Conservation (phyloP, 2,329 filamentous ascomycete species). For the Fusarium sp. region DNA sequence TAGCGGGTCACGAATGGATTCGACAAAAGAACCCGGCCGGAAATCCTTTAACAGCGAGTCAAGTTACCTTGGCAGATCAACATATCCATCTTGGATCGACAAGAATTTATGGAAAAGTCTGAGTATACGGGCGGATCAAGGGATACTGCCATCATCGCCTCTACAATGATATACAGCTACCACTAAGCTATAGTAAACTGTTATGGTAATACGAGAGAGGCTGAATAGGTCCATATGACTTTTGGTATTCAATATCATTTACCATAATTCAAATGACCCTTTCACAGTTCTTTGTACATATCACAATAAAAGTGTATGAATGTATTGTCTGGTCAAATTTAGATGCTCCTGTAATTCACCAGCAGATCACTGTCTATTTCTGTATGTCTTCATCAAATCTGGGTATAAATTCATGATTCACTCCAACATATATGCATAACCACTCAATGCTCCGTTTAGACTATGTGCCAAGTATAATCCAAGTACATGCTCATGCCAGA, state of each 20-base stretch:
- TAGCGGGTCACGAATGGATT: neutral
- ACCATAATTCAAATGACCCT: no score
- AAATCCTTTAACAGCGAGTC: constrained; percentile 8
- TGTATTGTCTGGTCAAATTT: neutral
- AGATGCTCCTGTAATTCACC: neutral
- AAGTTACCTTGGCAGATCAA: constrained; percentile 4
- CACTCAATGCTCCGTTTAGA: constrained; percentile 22
- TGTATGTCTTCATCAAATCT: constrained; percentile 17
- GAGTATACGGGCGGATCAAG: neutral
- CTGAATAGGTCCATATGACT: no score
- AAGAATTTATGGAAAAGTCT: neutral
- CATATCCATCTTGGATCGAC: neutral
- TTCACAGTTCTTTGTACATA: no score
- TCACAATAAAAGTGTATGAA: no score
- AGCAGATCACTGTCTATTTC: neutral
- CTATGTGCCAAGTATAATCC: constrained; percentile 34
- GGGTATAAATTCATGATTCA: constrained; percentile 42
- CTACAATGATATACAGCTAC: no score
- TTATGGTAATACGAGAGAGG: no score
- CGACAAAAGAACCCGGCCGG: neutral
- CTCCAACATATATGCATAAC: constrained; percentile 31
- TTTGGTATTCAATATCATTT: no score
- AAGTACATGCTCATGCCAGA: constrained; percentile 25
- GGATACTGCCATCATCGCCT: neutral
- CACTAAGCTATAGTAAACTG: no score